Conservation (phyloP, 306 rosid genomes). For the Cucumis sativus region DNA sequence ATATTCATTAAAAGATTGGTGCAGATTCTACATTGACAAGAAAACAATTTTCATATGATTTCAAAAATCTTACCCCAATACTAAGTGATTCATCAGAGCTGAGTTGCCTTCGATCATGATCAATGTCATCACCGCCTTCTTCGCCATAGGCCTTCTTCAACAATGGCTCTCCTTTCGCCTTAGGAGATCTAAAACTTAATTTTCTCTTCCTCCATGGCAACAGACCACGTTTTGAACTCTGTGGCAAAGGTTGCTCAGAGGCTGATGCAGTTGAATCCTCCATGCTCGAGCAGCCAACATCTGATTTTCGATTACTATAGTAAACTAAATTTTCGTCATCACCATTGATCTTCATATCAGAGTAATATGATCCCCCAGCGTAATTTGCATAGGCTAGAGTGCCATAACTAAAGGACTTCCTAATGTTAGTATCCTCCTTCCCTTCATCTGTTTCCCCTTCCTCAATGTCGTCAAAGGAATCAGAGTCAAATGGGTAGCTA, state of each 20-base stretch:
- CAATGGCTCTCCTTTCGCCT: slow-evolving; percentile 91
- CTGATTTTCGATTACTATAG: slow-evolving; percentile 73
- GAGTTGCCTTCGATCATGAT: slow-evolving; percentile 89
- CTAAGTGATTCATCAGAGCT: slow-evolving; percentile 86
- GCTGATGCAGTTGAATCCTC: slow-evolving; percentile 52
- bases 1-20: background rate
- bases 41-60: background rate
- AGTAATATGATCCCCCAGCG: slow-evolving; percentile 72
- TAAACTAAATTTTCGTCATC: slow-evolving; percentile 83
- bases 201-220: slow-evolving; percentile 98
- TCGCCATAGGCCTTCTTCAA: slow-evolving; percentile 91
- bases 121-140: slow-evolving; percentile 99
- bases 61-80: slow-evolving; percentile 40
- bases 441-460: slow-evolving; percentile 82
- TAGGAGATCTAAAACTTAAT: slow-evolving; percentile 94
- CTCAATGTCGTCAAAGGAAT: slow-evolving; percentile 80
- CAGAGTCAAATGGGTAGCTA: slow-evolving; percentile 85
- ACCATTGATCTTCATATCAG: slow-evolving; percentile 35
- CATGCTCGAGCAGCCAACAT: slow-evolving; percentile 34
- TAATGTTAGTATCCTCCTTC: slow-evolving; percentile 55
- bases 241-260: slow-evolving; percentile 41
- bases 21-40: background rate
- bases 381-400: slow-evolving; percentile 71
- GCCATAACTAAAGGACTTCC: slow-evolving; percentile 98
- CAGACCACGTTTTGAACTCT: slow-evolving; percentile 73